phyloP scores from a whole-genome alignment of 140 eudicot species.

The Anethum foeniculum region DNA sequence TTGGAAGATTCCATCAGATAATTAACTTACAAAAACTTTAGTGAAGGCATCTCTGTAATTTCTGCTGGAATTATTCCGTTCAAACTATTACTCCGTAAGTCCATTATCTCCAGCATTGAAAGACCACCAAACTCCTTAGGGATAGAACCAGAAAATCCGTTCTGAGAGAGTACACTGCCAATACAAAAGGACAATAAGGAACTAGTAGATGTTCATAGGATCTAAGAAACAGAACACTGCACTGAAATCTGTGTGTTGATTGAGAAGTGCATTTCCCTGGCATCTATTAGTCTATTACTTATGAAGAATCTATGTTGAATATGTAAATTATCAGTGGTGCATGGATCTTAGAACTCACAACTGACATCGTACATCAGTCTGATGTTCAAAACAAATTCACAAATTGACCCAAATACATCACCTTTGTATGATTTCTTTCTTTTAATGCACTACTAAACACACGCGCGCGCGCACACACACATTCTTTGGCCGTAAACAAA shows the following conservation, averaged over 20 bases:
- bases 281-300: background rate
- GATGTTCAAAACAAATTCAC: background rate
- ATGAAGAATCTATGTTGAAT: background rate
- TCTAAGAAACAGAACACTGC: background rate
- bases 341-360: background rate
- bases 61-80: conserved; percentile 67
- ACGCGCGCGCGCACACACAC: background rate
- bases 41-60: conserved; percentile 49
- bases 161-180: conserved; percentile 57
- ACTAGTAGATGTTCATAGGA: background rate
- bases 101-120: conserved; percentile 53
- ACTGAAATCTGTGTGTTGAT: background rate
- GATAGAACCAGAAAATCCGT: conserved; percentile 59
- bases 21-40: conserved; percentile 65
- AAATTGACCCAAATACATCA: background rate
- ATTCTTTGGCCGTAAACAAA: background rate
- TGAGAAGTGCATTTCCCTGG: background rate
- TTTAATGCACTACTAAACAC: background rate
- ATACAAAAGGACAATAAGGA: conserved; percentile 12
- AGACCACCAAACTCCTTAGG: conserved; percentile 74
- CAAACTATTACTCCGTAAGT: conserved; percentile 69
- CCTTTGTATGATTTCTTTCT: background rate
- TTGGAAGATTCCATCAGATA: background rate
- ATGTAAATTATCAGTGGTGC: background rate
- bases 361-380: background rate